phyloP scores from a whole-genome alignment of 1,284 basidiomycete genomes.

The Phellopilus nigrolimitatus region DNA sequence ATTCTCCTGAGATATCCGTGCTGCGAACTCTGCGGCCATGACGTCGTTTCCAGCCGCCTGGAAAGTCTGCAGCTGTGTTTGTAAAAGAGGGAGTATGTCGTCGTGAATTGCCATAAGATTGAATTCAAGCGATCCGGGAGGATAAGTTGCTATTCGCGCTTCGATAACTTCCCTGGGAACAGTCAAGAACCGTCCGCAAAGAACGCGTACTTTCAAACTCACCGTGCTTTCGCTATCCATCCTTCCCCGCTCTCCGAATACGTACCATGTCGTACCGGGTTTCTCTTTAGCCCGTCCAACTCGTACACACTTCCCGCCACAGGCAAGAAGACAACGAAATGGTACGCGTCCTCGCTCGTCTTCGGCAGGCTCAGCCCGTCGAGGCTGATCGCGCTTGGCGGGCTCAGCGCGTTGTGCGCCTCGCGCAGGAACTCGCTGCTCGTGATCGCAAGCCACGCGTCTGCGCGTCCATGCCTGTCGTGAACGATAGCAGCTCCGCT shows the following conservation, averaged over 20 bases:
- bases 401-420: conserved; percentile 86
- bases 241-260: conserved; percentile 65
- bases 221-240: conserved; percentile 80
- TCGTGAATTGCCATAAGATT: conserved; percentile 82
- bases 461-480: conserved; percentile 78
- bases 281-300: conserved; percentile 79
- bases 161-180: conserved; percentile 71
- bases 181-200: conserved; percentile 11
- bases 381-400: conserved; percentile 77
- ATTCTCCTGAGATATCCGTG: conserved; percentile 70
- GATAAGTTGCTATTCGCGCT: conserved; percentile 82
- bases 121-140: conserved; percentile 84
- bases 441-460: conserved; percentile 82
- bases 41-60: conserved; percentile 43
- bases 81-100: conserved; percentile 68
- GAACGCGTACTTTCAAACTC: conserved; percentile 20
- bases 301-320: conserved; percentile 81
- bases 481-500: conserved; percentile 71
- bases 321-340: conserved; percentile 89
- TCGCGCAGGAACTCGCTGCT: conserved; percentile 82
- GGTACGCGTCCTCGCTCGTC: conserved; percentile 84
- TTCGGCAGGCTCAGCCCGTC: conserved; percentile 70
- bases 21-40: conserved; percentile 48
- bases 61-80: conserved; percentile 47
- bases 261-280: conserved; percentile 75